phyloP scores from a whole-genome alignment of 192 early-diverging fungal genomes.

The Lobosporangium transversale region DNA sequence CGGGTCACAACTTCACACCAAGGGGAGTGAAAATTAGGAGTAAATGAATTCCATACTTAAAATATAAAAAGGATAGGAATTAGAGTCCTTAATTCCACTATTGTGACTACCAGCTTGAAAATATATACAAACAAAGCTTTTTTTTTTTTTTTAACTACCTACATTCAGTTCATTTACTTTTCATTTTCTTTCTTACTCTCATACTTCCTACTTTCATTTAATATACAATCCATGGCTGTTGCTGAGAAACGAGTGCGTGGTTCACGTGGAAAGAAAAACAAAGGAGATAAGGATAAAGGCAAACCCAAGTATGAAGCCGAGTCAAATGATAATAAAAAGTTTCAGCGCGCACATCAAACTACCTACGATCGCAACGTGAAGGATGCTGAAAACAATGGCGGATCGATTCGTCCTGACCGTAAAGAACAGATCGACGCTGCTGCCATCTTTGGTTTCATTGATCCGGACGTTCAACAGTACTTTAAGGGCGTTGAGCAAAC shows the following conservation, averaged over 20 bases:
- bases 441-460: conserved; percentile 62
- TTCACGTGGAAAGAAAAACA: conserved; percentile 52
- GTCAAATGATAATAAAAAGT: conserved; percentile 36
- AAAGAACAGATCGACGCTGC: conserved; percentile 39
- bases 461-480: conserved; percentile 65
- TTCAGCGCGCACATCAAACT: conserved; percentile 41
- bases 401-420: conserved; percentile 29
- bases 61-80: no score
- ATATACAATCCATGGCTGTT: conserved; percentile 21
- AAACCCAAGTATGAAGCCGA: conserved; percentile 8
- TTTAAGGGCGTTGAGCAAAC: conserved; percentile 69
- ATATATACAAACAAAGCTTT: conserved; percentile 1
- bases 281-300: conserved; percentile 16
- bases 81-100: no score
- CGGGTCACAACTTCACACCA: no score
- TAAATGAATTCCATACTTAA: no score
- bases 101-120: no score
- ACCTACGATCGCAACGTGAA: conserved; percentile 41
- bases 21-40: no score
- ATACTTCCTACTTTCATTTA: background rate
- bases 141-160: conserved; percentile 1
- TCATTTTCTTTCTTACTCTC: background rate
- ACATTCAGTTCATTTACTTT: conserved; percentile 6
- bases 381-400: conserved; percentile 15
- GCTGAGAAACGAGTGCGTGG: conserved; percentile 51